Conservation (phyloP, 768 basidiomycete genomes). For the Boletus fagicola region DNA sequence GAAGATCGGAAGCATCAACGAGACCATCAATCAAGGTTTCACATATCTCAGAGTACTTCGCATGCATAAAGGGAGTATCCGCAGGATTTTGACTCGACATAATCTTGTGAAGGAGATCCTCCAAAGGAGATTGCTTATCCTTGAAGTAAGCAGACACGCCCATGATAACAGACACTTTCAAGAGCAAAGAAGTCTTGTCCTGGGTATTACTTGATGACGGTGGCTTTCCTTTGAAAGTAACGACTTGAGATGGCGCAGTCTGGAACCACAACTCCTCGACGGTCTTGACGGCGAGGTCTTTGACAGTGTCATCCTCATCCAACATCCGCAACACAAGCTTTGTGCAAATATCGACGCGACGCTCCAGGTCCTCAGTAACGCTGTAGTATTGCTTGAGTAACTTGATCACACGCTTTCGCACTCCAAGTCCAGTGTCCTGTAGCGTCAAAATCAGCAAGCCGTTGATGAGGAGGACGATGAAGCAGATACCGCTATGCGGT, state of each 20-base stretch:
- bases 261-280: constrained; percentile 92
- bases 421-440: constrained; percentile 91
- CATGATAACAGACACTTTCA: constrained; percentile 82
- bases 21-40: constrained; percentile 84
- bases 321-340: constrained; percentile 79
- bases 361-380: constrained; percentile 55
- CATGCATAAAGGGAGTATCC: constrained; percentile 53
- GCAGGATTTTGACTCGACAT: constrained; percentile 67
- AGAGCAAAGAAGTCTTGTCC: constrained; percentile 55
- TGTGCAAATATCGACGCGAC: constrained; percentile 76
- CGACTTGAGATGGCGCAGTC: constrained; percentile 28
- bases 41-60: constrained; percentile 77
- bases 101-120: constrained; percentile 82
- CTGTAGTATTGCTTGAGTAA: constrained; percentile 80
- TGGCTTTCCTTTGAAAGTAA: constrained; percentile 40
- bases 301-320: constrained; percentile 94
- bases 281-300: constrained; percentile 87
- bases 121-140: constrained; percentile 80
- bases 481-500: constrained; percentile 78
- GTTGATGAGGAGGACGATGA: background rate
- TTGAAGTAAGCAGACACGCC: constrained; percentile 78
- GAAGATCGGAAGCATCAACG: constrained; percentile 80
- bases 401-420: constrained; percentile 95
- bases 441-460: background rate
- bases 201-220: constrained; percentile 32